A percentile compares a stretch with the other conserved stretches of the same genome.
Conservation (phyloP, 805 yeast species). For the Starmerella geochares region DNA sequence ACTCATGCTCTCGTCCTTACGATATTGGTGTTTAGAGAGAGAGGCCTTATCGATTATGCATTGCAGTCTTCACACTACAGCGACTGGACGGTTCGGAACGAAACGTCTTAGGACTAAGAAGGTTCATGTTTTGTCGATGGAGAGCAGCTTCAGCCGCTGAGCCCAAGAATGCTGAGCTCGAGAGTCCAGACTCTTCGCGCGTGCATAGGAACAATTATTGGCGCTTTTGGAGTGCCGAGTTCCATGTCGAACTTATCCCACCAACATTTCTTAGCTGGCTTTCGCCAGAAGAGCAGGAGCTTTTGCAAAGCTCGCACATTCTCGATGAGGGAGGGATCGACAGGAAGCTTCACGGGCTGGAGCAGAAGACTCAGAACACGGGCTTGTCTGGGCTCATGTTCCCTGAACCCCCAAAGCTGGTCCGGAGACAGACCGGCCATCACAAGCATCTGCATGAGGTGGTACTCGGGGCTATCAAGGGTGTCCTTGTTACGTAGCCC, state of each 20-base stretch:
- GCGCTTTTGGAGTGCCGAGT: constrained; percentile 26
- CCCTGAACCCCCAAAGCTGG: constrained; percentile 79
- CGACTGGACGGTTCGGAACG: no score
- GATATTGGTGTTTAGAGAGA: no score
- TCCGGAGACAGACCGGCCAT: constrained; percentile 64
- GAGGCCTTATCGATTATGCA: no score
- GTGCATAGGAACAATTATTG: constrained; percentile 51
- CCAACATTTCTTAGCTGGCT: constrained; percentile 98
- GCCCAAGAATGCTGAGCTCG: constrained; percentile 83
- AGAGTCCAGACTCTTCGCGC: constrained; percentile 94
- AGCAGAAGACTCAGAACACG: constrained; percentile 76
- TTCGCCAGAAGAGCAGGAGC: constrained; percentile 84
- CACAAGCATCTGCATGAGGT: constrained; percentile 87
- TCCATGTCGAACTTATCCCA: constrained; percentile 51
- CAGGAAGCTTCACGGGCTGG: constrained; percentile 37
- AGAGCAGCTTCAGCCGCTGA: constrained; percentile 25
- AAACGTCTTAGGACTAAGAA: neutral
- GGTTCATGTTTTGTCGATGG: neutral
- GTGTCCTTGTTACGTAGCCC: constrained; percentile 45
- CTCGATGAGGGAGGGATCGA: constrained; percentile 11
- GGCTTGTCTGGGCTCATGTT: constrained; percentile 77
- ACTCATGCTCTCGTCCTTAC: no score
- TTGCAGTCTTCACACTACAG: no score
- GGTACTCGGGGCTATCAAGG: constrained; percentile 83
- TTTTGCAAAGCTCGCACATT: constrained; percentile 39